These are phyloP conservation scores for Microbotryum violaceum DNA, from an alignment of 1,284 basidiomycete species.

Conservation along the genomic window DNA sequence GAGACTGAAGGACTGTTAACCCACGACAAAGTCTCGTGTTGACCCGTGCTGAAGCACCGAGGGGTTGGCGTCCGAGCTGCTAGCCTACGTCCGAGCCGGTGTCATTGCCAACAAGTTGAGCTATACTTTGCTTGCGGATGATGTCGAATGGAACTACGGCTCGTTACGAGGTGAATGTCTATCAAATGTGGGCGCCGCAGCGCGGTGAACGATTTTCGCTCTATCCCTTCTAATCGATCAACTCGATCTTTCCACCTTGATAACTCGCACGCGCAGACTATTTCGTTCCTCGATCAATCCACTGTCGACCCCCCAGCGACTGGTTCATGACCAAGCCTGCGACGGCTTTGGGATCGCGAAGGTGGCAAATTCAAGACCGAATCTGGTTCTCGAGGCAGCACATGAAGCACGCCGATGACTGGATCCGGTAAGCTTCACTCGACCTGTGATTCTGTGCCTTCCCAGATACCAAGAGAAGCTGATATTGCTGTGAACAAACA, in stretches of 20 bases:
- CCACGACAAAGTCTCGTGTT: background rate
- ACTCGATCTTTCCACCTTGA: background rate
- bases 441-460: background rate
- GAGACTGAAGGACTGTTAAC: background rate
- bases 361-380: constrained; percentile 23
- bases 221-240: background rate
- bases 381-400: constrained; percentile 19
- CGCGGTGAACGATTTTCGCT: too few species aligned
- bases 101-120: constrained; percentile 26
- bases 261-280: constrained; percentile 1
- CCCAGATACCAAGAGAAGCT: too few species aligned
- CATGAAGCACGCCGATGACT: constrained; percentile 14
- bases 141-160: constrained; percentile 27
- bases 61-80: constrained; percentile 22
- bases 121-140: constrained; percentile 27
- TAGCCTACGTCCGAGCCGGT: constrained; percentile 18
- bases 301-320: constrained; percentile 25
- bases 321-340: constrained; percentile 20
- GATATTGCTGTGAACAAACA: background rate
- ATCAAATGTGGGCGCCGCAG: too few species aligned
- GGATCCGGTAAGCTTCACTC: constrained; percentile 12
- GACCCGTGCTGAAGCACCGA: constrained; percentile 1
- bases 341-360: constrained; percentile 7
- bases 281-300: constrained; percentile 23
- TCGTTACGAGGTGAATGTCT: background rate